Evolutionary conservation across 345 rosid species (phyloP).

Genomic region (Balakata baccata): DNA sequence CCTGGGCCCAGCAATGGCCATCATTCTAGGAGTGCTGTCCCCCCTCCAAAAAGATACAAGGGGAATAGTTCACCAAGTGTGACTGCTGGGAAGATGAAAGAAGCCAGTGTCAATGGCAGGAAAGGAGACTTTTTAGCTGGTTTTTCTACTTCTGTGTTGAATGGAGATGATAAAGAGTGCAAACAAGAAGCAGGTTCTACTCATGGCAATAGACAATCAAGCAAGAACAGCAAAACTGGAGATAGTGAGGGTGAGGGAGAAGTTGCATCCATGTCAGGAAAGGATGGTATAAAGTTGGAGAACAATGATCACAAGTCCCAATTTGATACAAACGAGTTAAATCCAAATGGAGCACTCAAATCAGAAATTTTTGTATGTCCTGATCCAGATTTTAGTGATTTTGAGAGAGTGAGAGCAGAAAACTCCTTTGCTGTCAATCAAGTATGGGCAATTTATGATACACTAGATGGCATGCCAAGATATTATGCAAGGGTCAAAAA

Average conservation of each 20-base stretch:
- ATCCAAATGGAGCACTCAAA: not conserved
- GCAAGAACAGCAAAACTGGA: conserved; percentile 24
- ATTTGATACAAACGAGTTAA: conserved; percentile 12
- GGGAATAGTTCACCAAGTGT: conserved; percentile 18
- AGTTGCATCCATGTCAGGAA: conserved; percentile 14
- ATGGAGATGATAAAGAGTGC: conserved; percentile 17
- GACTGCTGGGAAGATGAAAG: conserved; percentile 21
- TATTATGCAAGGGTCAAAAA: conserved; percentile 58
- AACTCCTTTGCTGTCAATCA: conserved; percentile 60
- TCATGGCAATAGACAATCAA: conserved; percentile 25
- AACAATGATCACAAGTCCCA: conserved; percentile 21
- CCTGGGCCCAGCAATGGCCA: conserved; percentile 18
- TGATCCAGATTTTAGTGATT: conserved; percentile 72
- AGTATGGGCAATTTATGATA: conserved; percentile 84
- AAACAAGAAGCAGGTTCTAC: conserved; percentile 27
- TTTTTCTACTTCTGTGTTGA: conserved; percentile 21
- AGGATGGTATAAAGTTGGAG: conserved; percentile 4
- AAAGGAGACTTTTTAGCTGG: conserved; percentile 27
- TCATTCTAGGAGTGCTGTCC: conserved; percentile 34
- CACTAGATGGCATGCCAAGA: conserved; percentile 76
- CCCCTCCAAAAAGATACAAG: conserved; percentile 36
- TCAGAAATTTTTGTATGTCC: conserved; percentile 34
- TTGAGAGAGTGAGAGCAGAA: conserved; percentile 45
- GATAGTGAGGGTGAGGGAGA: conserved; percentile 28
- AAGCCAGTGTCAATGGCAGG: conserved; percentile 17